These are phyloP conservation scores for Allomyces javanicus DNA, from an alignment of 192 early-diverging fungal genomes.

Conservation along the genomic window DNA sequence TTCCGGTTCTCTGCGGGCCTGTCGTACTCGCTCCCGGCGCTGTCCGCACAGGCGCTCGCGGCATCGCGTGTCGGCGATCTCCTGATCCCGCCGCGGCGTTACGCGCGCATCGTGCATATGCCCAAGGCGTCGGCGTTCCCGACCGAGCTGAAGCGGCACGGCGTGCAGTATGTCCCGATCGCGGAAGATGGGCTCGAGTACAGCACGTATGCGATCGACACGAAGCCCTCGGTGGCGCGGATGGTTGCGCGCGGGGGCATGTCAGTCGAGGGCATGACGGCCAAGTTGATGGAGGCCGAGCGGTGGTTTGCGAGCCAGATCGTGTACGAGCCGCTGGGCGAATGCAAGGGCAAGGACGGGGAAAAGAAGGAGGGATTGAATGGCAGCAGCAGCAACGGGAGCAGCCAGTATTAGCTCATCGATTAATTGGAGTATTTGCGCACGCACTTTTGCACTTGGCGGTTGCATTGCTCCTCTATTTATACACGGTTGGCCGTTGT, in stretches of 20 bases:
- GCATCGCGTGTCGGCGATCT: slow-evolving; percentile 13
- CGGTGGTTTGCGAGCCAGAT: slow-evolving; percentile 11
- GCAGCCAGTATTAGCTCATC: too few species aligned
- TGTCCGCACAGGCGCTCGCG: not conserved
- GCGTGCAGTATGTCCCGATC: slow-evolving; percentile 10
- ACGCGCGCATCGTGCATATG: slow-evolving; percentile 8
- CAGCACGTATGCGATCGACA: slow-evolving; percentile 13
- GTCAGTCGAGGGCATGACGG: too few species aligned
- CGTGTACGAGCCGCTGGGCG: slow-evolving; percentile 3
- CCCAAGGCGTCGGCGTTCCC: slow-evolving; percentile 11
- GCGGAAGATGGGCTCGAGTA: slow-evolving; percentile 10
- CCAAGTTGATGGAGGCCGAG: slow-evolving; percentile 3
- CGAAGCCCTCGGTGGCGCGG: slow-evolving; percentile 15
- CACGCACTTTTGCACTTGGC: too few species aligned
- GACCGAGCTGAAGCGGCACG: not conserved
- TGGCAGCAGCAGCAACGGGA: too few species aligned
- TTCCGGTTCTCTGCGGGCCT: slow-evolving; percentile 20
- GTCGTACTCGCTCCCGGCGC: too few species aligned
- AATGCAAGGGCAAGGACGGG: too few species aligned
- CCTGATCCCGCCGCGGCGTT: slow-evolving; percentile 9
- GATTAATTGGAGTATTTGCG: too few species aligned
- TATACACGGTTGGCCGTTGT: too few species aligned
- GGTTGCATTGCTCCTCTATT: too few species aligned
- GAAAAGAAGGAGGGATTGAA: too few species aligned
- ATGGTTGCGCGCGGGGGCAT: slow-evolving; percentile 6